These are phyloP conservation scores for Anethum foeniculum DNA, from an alignment of 140 eudicot genomes.

Conservation along the genomic window DNA sequence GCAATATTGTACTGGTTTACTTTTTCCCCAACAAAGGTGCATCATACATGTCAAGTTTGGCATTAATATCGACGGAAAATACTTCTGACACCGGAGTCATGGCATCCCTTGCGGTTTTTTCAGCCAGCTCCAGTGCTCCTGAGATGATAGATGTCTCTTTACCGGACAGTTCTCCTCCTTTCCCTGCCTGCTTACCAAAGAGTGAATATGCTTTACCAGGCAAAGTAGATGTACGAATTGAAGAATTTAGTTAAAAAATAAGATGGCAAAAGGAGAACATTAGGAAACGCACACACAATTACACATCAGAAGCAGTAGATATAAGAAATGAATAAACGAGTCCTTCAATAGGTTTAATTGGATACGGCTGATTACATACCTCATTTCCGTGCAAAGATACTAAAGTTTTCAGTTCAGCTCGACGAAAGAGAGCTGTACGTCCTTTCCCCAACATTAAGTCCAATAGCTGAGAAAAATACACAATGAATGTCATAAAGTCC, in stretches of 20 bases:
- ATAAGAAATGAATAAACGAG: not conserved
- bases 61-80: conserved; percentile 66
- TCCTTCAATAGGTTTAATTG: not conserved
- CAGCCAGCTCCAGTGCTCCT: conserved; percentile 84
- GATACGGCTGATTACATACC: conserved; percentile 22
- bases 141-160: conserved; percentile 90
- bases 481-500: not conserved
- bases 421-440: conserved; percentile 59
- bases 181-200: conserved; percentile 60
- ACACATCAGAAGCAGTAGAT: not conserved
- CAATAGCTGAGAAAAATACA: conserved; percentile 31
- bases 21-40: conserved; percentile 4
- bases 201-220: not conserved
- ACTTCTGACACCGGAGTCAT: conserved; percentile 82
- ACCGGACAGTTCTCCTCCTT: conserved; percentile 84
- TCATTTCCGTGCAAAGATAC: conserved; percentile 70
- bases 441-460: conserved; percentile 60
- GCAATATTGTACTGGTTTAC: not conserved
- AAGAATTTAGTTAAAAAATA: not conserved
- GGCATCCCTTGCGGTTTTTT: conserved; percentile 84
- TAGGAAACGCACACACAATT: not conserved
- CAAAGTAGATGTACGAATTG: not conserved
- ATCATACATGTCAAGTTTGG: conserved; percentile 50
- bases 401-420: conserved; percentile 79
- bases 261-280: not conserved